Percentiles rank a stretch among this genome's conserved stretches.
Evolutionary conservation across 371 early-diverging fungal species (phyloP).

Genomic region (Nematocida ausubeli): DNA sequence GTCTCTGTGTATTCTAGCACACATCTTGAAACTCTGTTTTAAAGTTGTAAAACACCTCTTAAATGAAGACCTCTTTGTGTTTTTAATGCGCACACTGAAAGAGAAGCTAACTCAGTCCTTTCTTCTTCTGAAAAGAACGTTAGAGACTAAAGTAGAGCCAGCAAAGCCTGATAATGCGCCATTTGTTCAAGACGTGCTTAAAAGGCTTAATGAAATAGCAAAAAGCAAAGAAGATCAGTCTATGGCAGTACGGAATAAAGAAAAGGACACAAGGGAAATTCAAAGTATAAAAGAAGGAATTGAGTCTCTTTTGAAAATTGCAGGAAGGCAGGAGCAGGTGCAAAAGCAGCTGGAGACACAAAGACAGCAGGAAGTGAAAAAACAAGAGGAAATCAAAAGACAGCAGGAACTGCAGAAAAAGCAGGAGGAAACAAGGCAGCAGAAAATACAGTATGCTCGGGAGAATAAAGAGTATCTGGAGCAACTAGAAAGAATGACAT

Average conservation of each 20-base stretch:
- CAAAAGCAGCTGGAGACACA: slow-evolving; percentile 13
- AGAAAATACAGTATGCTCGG: too few species aligned
- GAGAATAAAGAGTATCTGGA: slow-evolving; percentile 1
- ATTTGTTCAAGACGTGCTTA: background rate
- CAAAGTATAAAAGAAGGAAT: background rate
- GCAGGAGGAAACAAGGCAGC: slow-evolving; percentile 3
- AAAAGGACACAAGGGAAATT: background rate
- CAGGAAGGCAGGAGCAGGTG: background rate
- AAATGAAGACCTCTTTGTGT: background rate
- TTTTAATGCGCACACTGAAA: slow-evolving; percentile 39
- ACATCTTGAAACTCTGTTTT: too few species aligned
- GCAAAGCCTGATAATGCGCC: background rate
- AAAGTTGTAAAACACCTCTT: too few species aligned
- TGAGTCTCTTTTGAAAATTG: background rate
- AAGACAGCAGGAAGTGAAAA: slow-evolving; percentile 6
- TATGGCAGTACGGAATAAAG: background rate
- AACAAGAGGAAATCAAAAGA: too few species aligned
- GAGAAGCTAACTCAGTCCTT: slow-evolving; percentile 39
- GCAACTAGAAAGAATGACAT: background rate
- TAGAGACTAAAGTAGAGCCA: background rate
- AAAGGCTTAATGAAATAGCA: background rate
- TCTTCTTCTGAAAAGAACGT: slow-evolving; percentile 19
- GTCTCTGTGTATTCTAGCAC: too few species aligned
- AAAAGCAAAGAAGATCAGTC: background rate
- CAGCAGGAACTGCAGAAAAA: background rate